A percentile compares a stretch with the other conserved stretches of the same genome.
These are phyloP conservation scores for Candida mesenterica DNA, from an alignment of 1,139 yeast species.

Conservation along the genomic window DNA sequence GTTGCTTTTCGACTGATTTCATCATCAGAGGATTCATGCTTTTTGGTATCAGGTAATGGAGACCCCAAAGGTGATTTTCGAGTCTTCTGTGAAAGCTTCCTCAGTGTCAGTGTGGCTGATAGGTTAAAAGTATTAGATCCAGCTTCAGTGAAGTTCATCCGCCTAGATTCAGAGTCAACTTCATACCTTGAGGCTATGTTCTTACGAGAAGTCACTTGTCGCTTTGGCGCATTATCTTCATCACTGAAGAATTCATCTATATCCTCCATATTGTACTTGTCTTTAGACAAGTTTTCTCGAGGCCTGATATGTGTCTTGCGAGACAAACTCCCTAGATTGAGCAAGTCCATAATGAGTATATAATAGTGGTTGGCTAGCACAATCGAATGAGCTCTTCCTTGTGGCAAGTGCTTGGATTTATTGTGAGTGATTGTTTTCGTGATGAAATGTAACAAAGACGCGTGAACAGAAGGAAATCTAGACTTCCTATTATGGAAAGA, in stretches of 20 bases:
- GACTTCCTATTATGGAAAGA: conserved; percentile 7
- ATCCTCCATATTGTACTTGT: conserved; percentile 75
- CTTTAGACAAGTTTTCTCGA: conserved; percentile 51
- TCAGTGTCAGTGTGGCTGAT: conserved; percentile 27
- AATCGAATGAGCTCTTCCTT: too few relatives aligned
- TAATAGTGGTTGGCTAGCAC: too few relatives aligned
- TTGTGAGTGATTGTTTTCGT: conserved; percentile 1
- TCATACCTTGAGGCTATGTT: conserved; percentile 15
- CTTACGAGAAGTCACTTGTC: not conserved
- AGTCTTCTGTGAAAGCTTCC: conserved; percentile 18
- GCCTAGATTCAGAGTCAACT: conserved; percentile 29
- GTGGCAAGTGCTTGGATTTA: too few relatives aligned
- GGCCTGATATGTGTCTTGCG: conserved; percentile 62
- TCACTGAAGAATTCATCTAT: conserved; percentile 68
- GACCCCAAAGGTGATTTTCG: conserved; percentile 35
- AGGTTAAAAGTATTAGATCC: conserved; percentile 36
- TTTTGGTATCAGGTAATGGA: conserved; percentile 26
- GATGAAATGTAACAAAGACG: conserved; percentile 6
- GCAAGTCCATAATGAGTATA: conserved; percentile 38
- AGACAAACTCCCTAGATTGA: conserved; percentile 53
- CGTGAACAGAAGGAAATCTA: conserved; percentile 1
- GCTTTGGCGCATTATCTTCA: not conserved
- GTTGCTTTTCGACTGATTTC: not conserved
- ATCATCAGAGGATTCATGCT: not conserved
- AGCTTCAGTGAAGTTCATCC: conserved; percentile 38